Evolutionary conservation across 2,329 filamentous ascomycete genomes (phyloP).

Genomic region (Cadophora sp.): DNA sequence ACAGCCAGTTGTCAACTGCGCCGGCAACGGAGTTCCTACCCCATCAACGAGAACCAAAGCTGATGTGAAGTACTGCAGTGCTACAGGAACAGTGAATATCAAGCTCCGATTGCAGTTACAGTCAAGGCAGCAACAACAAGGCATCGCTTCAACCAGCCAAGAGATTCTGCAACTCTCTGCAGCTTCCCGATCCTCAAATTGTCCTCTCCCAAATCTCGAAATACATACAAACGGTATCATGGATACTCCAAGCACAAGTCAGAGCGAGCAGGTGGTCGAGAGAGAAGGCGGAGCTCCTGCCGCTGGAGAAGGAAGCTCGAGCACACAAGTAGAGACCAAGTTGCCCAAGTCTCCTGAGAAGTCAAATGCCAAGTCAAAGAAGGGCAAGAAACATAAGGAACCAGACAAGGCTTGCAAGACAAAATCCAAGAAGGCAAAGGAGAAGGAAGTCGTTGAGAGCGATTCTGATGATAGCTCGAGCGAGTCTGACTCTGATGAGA

Average conservation of each 20-base stretch:
- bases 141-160: constrained; percentile 1
- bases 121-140: constrained; percentile 6
- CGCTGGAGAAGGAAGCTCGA: constrained; percentile 30
- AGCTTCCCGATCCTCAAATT: constrained; percentile 15
- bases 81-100: not conserved
- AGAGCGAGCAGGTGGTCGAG: constrained; percentile 37
- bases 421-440: constrained; percentile 38
- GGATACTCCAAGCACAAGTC: constrained; percentile 41
- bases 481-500: constrained; percentile 32
- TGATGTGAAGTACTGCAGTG: constrained; percentile 14
- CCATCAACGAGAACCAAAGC: constrained; percentile 7
- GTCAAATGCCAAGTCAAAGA: constrained; percentile 32
- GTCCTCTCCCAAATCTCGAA: constrained; percentile 3
- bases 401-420: constrained; percentile 31
- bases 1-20: constrained; percentile 24
- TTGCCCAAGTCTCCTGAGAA: constrained; percentile 33
- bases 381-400: constrained; percentile 36
- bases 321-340: constrained; percentile 37
- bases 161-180: constrained; percentile 20
- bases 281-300: constrained; percentile 33
- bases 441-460: constrained; percentile 32
- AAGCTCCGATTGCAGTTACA: not conserved
- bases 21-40: not conserved
- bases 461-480: constrained; percentile 31
- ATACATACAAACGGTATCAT: constrained; percentile 23